These are phyloP conservation scores for Vaccinium macrocarpon DNA, from an alignment of 148 eudicot genomes.

Conservation along the genomic window DNA sequence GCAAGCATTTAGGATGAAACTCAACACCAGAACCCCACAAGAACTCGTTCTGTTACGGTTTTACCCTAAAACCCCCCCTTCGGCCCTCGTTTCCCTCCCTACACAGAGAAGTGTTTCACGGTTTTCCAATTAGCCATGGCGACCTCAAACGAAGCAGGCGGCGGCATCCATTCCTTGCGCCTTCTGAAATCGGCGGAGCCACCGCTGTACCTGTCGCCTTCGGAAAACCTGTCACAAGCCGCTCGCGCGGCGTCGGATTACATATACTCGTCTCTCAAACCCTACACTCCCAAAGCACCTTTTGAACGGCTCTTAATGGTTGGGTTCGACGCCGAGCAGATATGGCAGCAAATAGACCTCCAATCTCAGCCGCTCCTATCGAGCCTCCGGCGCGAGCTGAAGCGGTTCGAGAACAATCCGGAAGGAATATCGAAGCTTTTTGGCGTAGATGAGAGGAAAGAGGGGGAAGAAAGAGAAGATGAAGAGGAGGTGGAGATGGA, in stretches of 20 bases:
- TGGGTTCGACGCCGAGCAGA: constrained; percentile 90
- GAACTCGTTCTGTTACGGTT: no score
- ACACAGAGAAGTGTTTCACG: background rate
- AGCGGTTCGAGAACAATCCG: constrained; percentile 61
- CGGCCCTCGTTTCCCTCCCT: background rate
- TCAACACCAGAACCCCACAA: no score
- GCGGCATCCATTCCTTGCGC: constrained; percentile 40
- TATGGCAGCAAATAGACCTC: constrained; percentile 91
- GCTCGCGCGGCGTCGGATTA: constrained; percentile 56
- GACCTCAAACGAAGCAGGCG: constrained; percentile 6
- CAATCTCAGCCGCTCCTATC: constrained; percentile 63
- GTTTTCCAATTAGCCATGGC: constrained; percentile 15
- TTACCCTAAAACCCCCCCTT: background rate
- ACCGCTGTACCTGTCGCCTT: constrained; percentile 54
- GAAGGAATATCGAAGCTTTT: constrained; percentile 40
- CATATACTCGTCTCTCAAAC: constrained; percentile 53
- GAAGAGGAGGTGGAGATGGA: constrained; percentile 26
- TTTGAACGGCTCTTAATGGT: constrained; percentile 49
- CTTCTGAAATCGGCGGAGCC: constrained; percentile 63
- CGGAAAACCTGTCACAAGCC: constrained; percentile 45
- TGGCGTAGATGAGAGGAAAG: constrained; percentile 16
- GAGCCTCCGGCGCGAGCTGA: constrained; percentile 49
- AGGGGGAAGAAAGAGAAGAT: constrained; percentile 24
- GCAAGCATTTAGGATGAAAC: no score
- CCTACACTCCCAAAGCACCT: constrained; percentile 65